Evolutionary conservation across 2,329 filamentous ascomycete genomes (phyloP).

Genomic region (Fusarium circinatum): DNA sequence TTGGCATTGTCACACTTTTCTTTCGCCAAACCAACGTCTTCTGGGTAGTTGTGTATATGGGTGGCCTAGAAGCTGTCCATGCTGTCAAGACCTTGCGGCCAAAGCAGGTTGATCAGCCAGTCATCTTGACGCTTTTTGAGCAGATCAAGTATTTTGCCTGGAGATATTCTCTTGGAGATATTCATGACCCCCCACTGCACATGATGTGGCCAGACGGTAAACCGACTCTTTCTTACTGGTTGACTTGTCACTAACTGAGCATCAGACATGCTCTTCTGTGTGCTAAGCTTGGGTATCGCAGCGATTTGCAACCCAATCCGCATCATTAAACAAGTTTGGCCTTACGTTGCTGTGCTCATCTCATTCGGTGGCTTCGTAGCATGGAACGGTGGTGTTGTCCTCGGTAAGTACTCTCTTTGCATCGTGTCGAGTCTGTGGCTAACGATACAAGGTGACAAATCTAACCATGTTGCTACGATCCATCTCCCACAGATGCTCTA

Average conservation of each 20-base stretch:
- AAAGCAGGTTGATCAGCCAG: slow-evolving; percentile 44
- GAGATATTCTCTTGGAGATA: slow-evolving; percentile 60
- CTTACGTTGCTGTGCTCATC: slow-evolving; percentile 69
- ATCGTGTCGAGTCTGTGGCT: slow-evolving; percentile 23
- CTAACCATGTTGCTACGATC: slow-evolving; percentile 89
- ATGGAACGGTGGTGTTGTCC: slow-evolving; percentile 92
- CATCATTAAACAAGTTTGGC: slow-evolving; percentile 63
- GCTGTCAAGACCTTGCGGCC: slow-evolving; percentile 59
- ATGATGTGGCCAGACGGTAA: slow-evolving; percentile 62
- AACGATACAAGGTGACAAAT: slow-evolving; percentile 78
- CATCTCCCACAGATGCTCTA: slow-evolving; percentile 95
- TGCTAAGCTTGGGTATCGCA: slow-evolving; percentile 72
- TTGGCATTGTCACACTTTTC: slow-evolving; percentile 74
- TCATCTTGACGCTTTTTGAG: slow-evolving; percentile 46
- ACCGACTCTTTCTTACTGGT: slow-evolving; percentile 6
- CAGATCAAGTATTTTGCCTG: slow-evolving; percentile 53
- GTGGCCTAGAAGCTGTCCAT: slow-evolving; percentile 66
- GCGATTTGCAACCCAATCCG: slow-evolving; percentile 59
- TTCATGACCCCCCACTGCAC: slow-evolving; percentile 65
- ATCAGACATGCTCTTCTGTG: slow-evolving; percentile 65
- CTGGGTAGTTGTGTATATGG: slow-evolving; percentile 86
- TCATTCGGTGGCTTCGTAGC: slow-evolving; percentile 79
- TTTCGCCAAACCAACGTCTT: slow-evolving; percentile 98
- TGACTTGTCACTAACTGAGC: slow-evolving; percentile 18
- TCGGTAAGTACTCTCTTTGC: slow-evolving; percentile 66